Base-by-base conservation (phyloP, 1,284 basidiomycete species). In the Coniferiporia sulphurascens region DNA sequence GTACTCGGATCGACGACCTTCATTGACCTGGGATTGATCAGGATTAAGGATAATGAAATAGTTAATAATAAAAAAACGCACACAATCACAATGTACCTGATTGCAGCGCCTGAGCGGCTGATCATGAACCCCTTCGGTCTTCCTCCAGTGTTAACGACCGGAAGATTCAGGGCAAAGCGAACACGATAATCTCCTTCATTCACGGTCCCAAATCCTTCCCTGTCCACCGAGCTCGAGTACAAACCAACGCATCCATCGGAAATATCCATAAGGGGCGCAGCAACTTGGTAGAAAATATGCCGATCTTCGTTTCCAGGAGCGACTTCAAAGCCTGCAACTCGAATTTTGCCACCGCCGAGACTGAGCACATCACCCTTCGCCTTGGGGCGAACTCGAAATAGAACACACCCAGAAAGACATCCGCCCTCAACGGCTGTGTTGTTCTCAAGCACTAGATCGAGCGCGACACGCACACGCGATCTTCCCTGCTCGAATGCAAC, bases 201-300 rank as follows among this genome's bases (percentile, higher is more conserved):
- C 1, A 83, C 86, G 35, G 76, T 71, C 15, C 79, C 77, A 74
- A 87, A 95, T 3, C 91, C 93, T 66, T 94, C 89, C 2, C 74
- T 68, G 68, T 95, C 87, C 0, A 81, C 74, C 1, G 72, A 69
- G 13, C 83, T 78, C 56, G 77, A 73, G 71, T 78, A 89, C 35
- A 86, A 72, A 59, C 70, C 70, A 58, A 73, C 70, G 58, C 79
- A 74, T 61, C 68, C 75, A 48, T 71, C 76, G 36, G 80, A 79
- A 56, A 83, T 77, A 1, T 80, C 73, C 5, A 83, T 78, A 17
- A 97, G 77, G 10, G 79, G 73, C 15, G 83, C 78, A 4, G 88
- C 83, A 66, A 85, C 85, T 66, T 94, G 91, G 71, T 93, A 95
- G 74, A 98, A 96, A 17, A 89, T 87, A 70, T 93, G 86, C n/a